Conservation (phyloP, 202 grass and related monocot species). For the Bolboschoenoplectus hybrid region DNA sequence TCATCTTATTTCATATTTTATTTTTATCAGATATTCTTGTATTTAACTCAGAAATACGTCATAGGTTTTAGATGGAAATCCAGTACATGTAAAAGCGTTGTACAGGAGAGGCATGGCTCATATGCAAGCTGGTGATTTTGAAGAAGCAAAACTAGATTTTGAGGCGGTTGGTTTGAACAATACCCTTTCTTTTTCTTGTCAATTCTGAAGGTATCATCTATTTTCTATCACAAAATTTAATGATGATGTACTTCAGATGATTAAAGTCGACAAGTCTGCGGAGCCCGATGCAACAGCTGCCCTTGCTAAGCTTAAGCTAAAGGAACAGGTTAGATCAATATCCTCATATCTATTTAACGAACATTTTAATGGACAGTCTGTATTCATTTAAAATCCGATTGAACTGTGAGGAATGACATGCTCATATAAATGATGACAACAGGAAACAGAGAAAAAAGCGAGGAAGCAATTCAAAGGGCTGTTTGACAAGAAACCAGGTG, state of each 20-base stretch:
- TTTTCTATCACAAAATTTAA: conserved; percentile 27
- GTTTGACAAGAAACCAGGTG: conserved; percentile 95
- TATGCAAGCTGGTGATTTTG: conserved; percentile 85
- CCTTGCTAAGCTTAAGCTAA: conserved; percentile 82
- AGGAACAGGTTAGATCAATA: conserved; percentile 60
- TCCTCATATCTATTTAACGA: background rate
- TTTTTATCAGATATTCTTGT: conserved; percentile 29
- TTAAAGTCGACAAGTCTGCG: conserved; percentile 61
- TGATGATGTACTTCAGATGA: conserved; percentile 27
- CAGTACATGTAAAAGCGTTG: conserved; percentile 83
- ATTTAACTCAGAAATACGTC: conserved; percentile 15
- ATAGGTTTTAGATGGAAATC: conserved; percentile 85
- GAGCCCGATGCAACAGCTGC: conserved; percentile 79
- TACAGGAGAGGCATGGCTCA: conserved; percentile 81
- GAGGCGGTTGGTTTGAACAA: conserved; percentile 57
- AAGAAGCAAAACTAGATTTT: conserved; percentile 88
- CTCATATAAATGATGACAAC: conserved; percentile 25
- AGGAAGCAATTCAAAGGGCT: conserved; percentile 98
- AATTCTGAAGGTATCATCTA: conserved; percentile 17
- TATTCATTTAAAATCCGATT: background rate
- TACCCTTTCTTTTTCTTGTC: background rate
- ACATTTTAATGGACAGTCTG: background rate
- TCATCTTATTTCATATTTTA: conserved; percentile 19
- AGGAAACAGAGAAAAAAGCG: conserved; percentile 79
- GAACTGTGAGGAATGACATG: background rate